A percentile compares a stretch with the other conserved stretches of the same genome.
These are phyloP conservation scores for Ogataea sp. DNA, from an alignment of 805 yeast species.

Conservation along the genomic window DNA sequence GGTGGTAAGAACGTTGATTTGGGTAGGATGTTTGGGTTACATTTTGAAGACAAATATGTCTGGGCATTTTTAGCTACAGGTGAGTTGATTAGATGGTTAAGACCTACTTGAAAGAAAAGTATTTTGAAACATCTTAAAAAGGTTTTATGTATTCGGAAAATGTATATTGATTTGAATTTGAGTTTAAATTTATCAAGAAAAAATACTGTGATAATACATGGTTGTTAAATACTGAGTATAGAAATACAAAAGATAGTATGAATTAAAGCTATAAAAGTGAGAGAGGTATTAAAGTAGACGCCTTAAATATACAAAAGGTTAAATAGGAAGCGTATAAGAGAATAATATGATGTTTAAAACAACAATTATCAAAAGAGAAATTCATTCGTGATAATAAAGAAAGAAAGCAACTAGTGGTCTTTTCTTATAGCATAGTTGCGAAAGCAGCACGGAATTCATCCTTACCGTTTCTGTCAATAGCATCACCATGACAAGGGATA, in stretches of 20 bases:
- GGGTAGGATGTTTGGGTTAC: slow-evolving; percentile 26
- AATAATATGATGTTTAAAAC: no score
- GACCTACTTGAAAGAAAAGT: slow-evolving; percentile 11
- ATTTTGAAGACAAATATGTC: slow-evolving; percentile 21
- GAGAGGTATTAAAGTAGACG: no score
- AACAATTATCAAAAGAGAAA: no score
- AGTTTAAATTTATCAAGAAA: not conserved
- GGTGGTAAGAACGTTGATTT: slow-evolving; percentile 23
- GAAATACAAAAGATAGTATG: no score
- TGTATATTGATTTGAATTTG: not conserved
- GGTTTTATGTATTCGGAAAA: not conserved
- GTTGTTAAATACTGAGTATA: no score
- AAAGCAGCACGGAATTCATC: slow-evolving; percentile 11
- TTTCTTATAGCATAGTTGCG: not conserved
- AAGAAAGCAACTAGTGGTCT: not conserved
- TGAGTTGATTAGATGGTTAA: slow-evolving; percentile 31
- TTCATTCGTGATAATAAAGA: not conserved
- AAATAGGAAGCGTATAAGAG: no score
- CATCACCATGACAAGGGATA: slow-evolving; percentile 54
- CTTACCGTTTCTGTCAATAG: slow-evolving; percentile 34
- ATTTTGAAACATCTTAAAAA: not conserved
- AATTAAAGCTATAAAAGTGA: no score
- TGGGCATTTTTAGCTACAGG: slow-evolving; percentile 32
- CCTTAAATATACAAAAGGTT: no score
- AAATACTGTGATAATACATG: no score